phyloP scores from a whole-genome alignment of 257 asterid species.

The Coffea eugenioides region DNA sequence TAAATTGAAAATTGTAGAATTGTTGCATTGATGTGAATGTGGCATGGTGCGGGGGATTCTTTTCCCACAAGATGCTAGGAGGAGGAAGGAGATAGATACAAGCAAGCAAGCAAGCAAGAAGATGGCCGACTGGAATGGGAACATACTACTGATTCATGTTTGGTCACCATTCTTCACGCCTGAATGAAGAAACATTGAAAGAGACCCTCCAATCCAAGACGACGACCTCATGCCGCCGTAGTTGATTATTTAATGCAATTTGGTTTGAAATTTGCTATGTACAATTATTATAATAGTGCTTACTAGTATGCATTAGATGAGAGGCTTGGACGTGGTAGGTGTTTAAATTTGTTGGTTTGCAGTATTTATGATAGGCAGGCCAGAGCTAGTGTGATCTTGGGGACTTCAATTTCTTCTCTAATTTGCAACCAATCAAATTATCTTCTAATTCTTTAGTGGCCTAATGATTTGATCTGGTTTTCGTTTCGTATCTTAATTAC shows the following conservation, averaged over 20 bases:
- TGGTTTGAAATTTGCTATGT: background rate
- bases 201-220: background rate
- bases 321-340: background rate
- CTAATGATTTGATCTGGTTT: constrained; percentile 5
- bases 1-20: too few relatives aligned
- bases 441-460: background rate
- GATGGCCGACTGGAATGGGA: background rate
- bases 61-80: background rate
- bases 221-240: background rate
- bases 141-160: too few relatives aligned
- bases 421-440: constrained; percentile 14
- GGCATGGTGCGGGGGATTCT: too few relatives aligned
- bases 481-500: background rate
- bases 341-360: background rate
- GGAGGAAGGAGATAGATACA: background rate
- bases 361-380: background rate
- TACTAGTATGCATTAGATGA: background rate
- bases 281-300: background rate
- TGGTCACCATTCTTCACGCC: background rate
- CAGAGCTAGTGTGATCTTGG: background rate
- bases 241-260: background rate
- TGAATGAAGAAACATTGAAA: background rate
- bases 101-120: background rate
- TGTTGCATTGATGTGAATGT: too few relatives aligned
- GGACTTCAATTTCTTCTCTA: background rate